These are phyloP conservation scores for Hemileccinum impolitum DNA, from an alignment of 768 basidiomycete genomes.

Conservation along the genomic window DNA sequence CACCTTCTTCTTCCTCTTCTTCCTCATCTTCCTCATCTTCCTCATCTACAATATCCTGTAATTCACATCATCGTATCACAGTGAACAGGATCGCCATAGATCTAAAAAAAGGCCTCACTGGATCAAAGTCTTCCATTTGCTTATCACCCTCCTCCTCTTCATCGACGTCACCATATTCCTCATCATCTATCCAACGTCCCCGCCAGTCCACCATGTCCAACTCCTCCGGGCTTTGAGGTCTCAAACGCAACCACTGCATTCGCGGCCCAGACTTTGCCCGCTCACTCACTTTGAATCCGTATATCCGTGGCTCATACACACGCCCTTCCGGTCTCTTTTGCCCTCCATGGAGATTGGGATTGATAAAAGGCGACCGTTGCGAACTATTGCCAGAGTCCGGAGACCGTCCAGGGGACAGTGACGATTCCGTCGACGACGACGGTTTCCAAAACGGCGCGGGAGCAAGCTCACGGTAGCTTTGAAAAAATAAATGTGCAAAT, in stretches of 20 bases:
- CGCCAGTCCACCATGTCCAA: slow-evolving; percentile 88
- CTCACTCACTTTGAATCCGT: slow-evolving; percentile 97
- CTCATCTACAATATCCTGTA: slow-evolving; percentile 52
- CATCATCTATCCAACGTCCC: slow-evolving; percentile 82
- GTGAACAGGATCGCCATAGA: slow-evolving; percentile 9
- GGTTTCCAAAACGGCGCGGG: slow-evolving; percentile 91
- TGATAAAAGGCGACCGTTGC: slow-evolving; percentile 61
- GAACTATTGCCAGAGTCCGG: slow-evolving; percentile 50
- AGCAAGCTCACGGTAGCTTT: slow-evolving; percentile 93
- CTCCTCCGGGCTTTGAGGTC: slow-evolving; percentile 78
- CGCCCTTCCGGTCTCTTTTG: slow-evolving; percentile 85
- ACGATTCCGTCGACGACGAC: slow-evolving; percentile 46
- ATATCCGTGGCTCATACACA: slow-evolving; percentile 89
- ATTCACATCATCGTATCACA: slow-evolving; percentile 3
- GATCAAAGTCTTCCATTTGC: slow-evolving; percentile 86
- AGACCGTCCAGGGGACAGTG: slow-evolving; percentile 55
- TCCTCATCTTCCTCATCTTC: slow-evolving; percentile 59
- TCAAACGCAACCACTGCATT: slow-evolving; percentile 93
- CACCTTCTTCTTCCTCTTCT: slow-evolving; percentile 31
- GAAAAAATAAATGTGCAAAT: slow-evolving; percentile 98
- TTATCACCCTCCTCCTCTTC: slow-evolving; percentile 56
- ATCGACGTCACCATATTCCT: slow-evolving; percentile 67
- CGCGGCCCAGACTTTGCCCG: slow-evolving; percentile 91
- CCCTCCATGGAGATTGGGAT: slow-evolving; percentile 86
- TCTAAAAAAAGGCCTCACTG: slow-evolving; percentile 43